Evolutionary conservation across 208 protist species (phyloP).

Genomic region (Vickermania ingenoplastis): DNA sequence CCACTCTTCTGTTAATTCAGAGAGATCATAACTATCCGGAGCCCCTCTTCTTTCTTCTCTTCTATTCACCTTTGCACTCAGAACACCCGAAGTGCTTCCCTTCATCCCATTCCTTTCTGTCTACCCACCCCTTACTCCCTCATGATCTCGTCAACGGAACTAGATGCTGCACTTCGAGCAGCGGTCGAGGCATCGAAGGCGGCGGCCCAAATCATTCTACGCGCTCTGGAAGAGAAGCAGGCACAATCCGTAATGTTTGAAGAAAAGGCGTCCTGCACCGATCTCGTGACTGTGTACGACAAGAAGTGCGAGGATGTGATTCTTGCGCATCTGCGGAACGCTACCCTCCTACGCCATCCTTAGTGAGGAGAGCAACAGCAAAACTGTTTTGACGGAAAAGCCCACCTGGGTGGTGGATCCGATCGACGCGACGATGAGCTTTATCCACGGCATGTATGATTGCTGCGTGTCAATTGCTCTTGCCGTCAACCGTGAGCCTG

Average conservation of each 20-base stretch:
- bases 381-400: no score
- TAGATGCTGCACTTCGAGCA: slow-evolving; percentile 51
- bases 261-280: not conserved
- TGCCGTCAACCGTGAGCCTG: slow-evolving; percentile 25
- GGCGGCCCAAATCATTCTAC: slow-evolving; percentile 46
- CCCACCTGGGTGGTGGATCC: slow-evolving; percentile 77
- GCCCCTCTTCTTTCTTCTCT: no score
- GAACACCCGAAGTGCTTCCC: no score
- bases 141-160: slow-evolving; percentile 43
- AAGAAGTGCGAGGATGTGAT: not conserved
- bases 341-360: no score
- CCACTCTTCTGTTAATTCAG: no score
- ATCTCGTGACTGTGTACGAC: not conserved
- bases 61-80: no score
- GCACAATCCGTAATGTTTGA: no score
- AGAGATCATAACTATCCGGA: no score
- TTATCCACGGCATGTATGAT: slow-evolving; percentile 62
- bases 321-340: not conserved
- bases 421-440: slow-evolving; percentile 66
- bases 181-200: slow-evolving; percentile 45
- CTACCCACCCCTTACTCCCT: no score
- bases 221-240: slow-evolving; percentile 55
- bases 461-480: slow-evolving; percentile 72
- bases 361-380: no score
- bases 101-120: no score